phyloP scores from a whole-genome alignment of 2,329 filamentous ascomycete species.

The Pseudocercospora macadamiae region DNA sequence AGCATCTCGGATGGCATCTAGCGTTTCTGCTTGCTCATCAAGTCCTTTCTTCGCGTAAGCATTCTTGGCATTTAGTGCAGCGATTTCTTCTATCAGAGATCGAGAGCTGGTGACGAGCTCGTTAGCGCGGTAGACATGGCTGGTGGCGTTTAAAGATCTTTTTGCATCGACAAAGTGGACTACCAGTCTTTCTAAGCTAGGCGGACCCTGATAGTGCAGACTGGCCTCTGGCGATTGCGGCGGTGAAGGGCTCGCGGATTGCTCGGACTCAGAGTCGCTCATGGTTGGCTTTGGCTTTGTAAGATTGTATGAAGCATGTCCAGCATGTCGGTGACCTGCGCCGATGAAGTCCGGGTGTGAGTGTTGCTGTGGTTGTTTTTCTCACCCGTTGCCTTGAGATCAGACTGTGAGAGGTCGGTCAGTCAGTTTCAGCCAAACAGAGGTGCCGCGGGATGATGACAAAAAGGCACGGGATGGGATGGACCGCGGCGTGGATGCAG shows the following conservation, averaged over 20 bases:
- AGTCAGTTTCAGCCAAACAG: no score
- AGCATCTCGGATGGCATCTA: slow-evolving; percentile 48
- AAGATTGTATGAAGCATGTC: not conserved
- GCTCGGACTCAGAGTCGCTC: slow-evolving; percentile 27
- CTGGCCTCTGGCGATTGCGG: slow-evolving; percentile 48
- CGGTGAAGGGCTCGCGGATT: slow-evolving; percentile 36
- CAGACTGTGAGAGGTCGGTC: not conserved
- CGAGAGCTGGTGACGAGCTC: slow-evolving; percentile 80
- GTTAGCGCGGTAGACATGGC: slow-evolving; percentile 78
- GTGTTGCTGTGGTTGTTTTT: not conserved
- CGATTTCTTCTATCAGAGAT: slow-evolving; percentile 74
- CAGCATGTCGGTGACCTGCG: slow-evolving; percentile 3
- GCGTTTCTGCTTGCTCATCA: slow-evolving; percentile 47
- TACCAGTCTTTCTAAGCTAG: slow-evolving; percentile 74
- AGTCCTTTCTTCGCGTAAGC: slow-evolving; percentile 46
- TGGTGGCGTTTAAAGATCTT: slow-evolving; percentile 81
- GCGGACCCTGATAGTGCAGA: slow-evolving; percentile 39
- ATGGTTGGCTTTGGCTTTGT: not conserved
- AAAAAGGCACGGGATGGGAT: no score
- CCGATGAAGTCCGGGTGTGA: not conserved
- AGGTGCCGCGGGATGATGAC: no score
- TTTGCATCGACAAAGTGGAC: slow-evolving; percentile 85
- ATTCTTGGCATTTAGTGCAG: slow-evolving; percentile 64
- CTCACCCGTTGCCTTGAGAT: not conserved
- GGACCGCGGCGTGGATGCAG: not conserved